A percentile compares a stretch with the other conserved stretches of the same genome.
Evolutionary conservation across 2,329 filamentous ascomycete genomes (phyloP).

Genomic region (Trichoderma sp.): DNA sequence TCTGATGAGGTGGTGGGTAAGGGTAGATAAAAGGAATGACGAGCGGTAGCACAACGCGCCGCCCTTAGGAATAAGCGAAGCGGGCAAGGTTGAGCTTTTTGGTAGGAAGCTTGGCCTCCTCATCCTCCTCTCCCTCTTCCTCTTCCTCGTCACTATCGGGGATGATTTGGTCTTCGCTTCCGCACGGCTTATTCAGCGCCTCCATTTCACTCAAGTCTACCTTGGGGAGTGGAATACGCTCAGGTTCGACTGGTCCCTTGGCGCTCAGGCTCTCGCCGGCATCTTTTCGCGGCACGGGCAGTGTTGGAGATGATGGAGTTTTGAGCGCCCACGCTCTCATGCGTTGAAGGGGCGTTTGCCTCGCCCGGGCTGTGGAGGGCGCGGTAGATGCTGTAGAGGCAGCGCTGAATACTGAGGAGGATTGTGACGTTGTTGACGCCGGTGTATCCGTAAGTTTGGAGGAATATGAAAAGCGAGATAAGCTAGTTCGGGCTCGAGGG

Average conservation of each 20-base stretch:
- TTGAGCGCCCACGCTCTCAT: constrained; percentile 49
- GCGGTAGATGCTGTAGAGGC: constrained; percentile 41
- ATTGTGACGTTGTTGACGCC: constrained; percentile 37
- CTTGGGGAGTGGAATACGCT: constrained; percentile 56
- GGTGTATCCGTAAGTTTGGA: constrained; percentile 37
- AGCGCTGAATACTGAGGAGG: constrained; percentile 40
- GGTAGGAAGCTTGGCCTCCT: constrained; percentile 34
- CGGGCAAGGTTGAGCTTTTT: constrained; percentile 50
- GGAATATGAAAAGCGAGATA: constrained; percentile 40
- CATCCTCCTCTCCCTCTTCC: constrained; percentile 40
- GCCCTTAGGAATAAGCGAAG: constrained; percentile 44
- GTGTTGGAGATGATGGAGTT: constrained; percentile 31
- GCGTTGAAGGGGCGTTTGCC: constrained; percentile 56
- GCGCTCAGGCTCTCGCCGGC: constrained; percentile 33
- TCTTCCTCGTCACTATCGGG: constrained; percentile 55
- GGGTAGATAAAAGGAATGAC: neutral
- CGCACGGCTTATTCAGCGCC: constrained; percentile 48
- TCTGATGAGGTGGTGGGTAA: neutral
- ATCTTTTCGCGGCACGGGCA: constrained; percentile 33
- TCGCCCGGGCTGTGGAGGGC: constrained; percentile 45
- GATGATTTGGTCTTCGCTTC: constrained; percentile 60
- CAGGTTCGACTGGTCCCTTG: constrained; percentile 51
- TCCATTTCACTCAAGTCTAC: constrained; percentile 56
- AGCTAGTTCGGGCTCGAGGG: constrained; percentile 33
- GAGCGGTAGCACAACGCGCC: neutral